Percentiles rank a stretch among this genome's conserved stretches.
phyloP scores from a whole-genome alignment of 2,329 filamentous ascomycete species.

The Pezicula rhizophila region DNA sequence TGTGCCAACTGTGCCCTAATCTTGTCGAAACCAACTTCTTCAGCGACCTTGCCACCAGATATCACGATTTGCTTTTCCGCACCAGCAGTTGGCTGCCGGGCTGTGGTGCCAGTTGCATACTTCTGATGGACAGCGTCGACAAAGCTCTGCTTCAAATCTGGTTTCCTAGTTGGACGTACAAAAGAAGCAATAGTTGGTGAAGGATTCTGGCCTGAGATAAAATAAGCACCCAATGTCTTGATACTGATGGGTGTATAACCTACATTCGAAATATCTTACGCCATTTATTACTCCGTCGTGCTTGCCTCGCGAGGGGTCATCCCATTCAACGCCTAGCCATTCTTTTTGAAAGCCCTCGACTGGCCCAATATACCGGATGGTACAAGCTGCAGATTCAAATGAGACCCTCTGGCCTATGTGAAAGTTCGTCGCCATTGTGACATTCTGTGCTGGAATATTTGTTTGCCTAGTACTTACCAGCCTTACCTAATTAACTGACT shows the following conservation, averaged over 20 bases:
- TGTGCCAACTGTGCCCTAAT: slow-evolving; percentile 73
- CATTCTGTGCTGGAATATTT: not conserved
- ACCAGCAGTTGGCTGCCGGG: slow-evolving; percentile 19
- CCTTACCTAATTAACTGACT: not conserved
- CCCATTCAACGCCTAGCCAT: slow-evolving; percentile 97
- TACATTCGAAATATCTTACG: slow-evolving; percentile 78
- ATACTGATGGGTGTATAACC: slow-evolving; percentile 17
- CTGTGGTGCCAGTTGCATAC: slow-evolving; percentile 60
- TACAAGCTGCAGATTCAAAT: slow-evolving; percentile 72
- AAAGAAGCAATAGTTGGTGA: slow-evolving; percentile 77
- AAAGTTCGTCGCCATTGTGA: slow-evolving; percentile 8
- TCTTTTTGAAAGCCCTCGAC: slow-evolving; percentile 53
- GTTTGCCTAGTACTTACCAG: not conserved
- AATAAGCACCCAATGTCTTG: not conserved
- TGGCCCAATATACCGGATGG: slow-evolving; percentile 73
- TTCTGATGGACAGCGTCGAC: slow-evolving; percentile 75
- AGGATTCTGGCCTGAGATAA: slow-evolving; percentile 46
- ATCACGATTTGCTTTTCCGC: slow-evolving; percentile 52
- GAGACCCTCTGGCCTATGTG: slow-evolving; percentile 71
- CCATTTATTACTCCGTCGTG: slow-evolving; percentile 81
- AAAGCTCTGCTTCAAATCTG: slow-evolving; percentile 66
- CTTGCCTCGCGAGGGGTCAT: slow-evolving; percentile 79
- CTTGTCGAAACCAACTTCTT: slow-evolving; percentile 95
- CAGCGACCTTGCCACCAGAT: slow-evolving; percentile 72
- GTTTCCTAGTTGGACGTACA: slow-evolving; percentile 67